Evolutionary conservation across 2,329 filamentous ascomycete species (phyloP).

Genomic region (Dryadomyces quercus-mongolicae): DNA sequence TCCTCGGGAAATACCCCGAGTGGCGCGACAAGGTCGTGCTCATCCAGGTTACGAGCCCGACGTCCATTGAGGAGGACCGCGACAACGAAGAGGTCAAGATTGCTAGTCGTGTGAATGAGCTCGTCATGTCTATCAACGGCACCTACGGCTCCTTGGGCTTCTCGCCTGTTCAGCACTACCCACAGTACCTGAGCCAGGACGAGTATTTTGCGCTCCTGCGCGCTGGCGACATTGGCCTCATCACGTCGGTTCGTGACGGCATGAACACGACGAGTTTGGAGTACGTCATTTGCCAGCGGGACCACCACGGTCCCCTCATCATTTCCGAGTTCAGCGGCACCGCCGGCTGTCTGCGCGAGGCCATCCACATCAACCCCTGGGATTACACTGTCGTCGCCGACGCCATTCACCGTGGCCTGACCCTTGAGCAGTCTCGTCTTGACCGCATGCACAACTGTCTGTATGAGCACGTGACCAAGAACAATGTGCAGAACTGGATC

Average conservation of each 20-base stretch:
- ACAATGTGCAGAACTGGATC: constrained; percentile 82
- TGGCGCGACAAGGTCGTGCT: constrained; percentile 88
- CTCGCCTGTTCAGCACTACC: constrained; percentile 86
- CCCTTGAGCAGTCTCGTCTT: constrained; percentile 57
- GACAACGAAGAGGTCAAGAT: constrained; percentile 71
- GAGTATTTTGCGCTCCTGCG: constrained; percentile 94
- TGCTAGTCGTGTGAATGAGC: constrained; percentile 76
- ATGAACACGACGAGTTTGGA: constrained; percentile 98
- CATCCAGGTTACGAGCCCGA: constrained; percentile 89
- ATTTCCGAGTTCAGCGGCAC: constrained; percentile 95
- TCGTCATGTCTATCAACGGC: constrained; percentile 87
- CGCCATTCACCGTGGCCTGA: constrained; percentile 70
- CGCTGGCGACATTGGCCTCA: constrained; percentile 80
- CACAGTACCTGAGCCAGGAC: constrained; percentile 77
- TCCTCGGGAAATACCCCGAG: constrained; percentile 80
- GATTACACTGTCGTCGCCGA: constrained; percentile 74
- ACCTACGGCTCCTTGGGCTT: constrained; percentile 79
- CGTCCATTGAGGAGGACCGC: constrained; percentile 64
- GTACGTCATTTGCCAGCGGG: constrained; percentile 85
- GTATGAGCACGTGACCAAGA: constrained; percentile 72
- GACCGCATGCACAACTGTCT: constrained; percentile 59
- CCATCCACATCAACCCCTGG: constrained; percentile 96
- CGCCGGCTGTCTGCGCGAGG: constrained; percentile 70
- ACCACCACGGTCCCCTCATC: constrained; percentile 77
- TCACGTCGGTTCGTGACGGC: constrained; percentile 89